Conservation (phyloP, 202 grass and related monocot genomes). For the Elaeis oleifera region DNA sequence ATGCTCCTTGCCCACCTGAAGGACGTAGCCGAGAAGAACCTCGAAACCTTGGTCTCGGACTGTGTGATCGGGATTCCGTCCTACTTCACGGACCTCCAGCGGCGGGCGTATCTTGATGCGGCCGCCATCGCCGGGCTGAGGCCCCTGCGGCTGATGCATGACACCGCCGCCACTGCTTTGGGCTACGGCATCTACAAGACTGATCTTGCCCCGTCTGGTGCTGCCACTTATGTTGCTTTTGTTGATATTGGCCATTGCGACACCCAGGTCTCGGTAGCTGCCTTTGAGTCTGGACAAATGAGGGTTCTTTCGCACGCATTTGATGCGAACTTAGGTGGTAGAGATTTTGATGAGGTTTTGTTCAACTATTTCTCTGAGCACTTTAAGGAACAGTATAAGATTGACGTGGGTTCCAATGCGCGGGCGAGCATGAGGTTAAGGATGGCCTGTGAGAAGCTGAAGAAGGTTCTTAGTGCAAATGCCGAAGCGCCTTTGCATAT, state of each 20-base stretch:
- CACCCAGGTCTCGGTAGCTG: constrained; percentile 72
- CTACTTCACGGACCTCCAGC: constrained; percentile 78
- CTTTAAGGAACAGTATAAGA: constrained; percentile 51
- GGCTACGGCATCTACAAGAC: constrained; percentile 95
- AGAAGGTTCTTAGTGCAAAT: constrained; percentile 85
- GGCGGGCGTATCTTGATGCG: constrained; percentile 59
- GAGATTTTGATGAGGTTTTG: constrained; percentile 83
- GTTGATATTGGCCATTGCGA: constrained; percentile 82
- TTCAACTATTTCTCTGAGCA: constrained; percentile 70
- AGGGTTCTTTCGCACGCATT: constrained; percentile 73
- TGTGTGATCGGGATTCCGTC: constrained; percentile 88
- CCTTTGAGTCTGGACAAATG: constrained; percentile 48
- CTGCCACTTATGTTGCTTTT: constrained; percentile 41
- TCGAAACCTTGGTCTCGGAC: constrained; percentile 40
- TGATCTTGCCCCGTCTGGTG: constrained; percentile 36
- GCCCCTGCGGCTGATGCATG: constrained; percentile 80
- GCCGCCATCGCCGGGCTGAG: constrained; percentile 70
- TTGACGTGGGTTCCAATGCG: constrained; percentile 44
- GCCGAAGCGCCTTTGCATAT: constrained; percentile 63
- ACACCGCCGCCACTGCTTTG: constrained; percentile 69
- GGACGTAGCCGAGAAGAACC: constrained; percentile 62
- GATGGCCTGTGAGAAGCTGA: constrained; percentile 79
- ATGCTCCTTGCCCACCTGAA: constrained; percentile 75
- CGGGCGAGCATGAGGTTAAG: constrained; percentile 75
- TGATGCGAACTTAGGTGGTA: constrained; percentile 71